These are phyloP conservation scores for Berberis thunbergii DNA, from an alignment of 164 flowering plant species.

Conservation along the genomic window DNA sequence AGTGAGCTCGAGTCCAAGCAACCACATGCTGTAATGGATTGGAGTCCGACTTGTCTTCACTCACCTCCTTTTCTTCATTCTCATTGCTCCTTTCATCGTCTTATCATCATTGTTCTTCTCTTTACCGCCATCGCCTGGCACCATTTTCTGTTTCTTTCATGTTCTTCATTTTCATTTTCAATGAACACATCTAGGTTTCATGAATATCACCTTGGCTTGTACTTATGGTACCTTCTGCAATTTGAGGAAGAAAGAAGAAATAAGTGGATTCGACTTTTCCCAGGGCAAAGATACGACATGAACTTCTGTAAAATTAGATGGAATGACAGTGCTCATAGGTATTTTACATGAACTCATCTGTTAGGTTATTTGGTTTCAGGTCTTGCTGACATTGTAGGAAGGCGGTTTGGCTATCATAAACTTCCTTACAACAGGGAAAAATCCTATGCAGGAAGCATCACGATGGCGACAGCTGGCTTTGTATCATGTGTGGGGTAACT, in stretches of 20 bases:
- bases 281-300: neutral
- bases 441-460: constrained; percentile 64
- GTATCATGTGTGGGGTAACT: constrained; percentile 55
- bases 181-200: too few relatives aligned
- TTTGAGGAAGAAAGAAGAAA: constrained; percentile 1
- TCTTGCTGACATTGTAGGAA: neutral
- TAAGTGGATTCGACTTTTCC: neutral
- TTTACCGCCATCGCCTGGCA: too few relatives aligned
- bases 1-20: too few relatives aligned
- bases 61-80: too few relatives aligned
- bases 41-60: too few relatives aligned
- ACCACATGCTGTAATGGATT: too few relatives aligned
- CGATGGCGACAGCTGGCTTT: constrained; percentile 77
- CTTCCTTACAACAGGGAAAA: constrained; percentile 73
- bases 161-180: too few relatives aligned
- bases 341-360: neutral
- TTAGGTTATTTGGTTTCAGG: neutral
- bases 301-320: neutral
- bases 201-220: too few relatives aligned
- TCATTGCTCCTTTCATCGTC: too few relatives aligned
- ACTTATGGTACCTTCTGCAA: neutral
- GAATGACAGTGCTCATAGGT: neutral
- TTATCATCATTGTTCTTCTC: too few relatives aligned
- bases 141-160: too few relatives aligned
- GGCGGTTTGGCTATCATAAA: constrained; percentile 26